phyloP scores from a whole-genome alignment of 148 eudicot species.

The Cornus suecica region DNA sequence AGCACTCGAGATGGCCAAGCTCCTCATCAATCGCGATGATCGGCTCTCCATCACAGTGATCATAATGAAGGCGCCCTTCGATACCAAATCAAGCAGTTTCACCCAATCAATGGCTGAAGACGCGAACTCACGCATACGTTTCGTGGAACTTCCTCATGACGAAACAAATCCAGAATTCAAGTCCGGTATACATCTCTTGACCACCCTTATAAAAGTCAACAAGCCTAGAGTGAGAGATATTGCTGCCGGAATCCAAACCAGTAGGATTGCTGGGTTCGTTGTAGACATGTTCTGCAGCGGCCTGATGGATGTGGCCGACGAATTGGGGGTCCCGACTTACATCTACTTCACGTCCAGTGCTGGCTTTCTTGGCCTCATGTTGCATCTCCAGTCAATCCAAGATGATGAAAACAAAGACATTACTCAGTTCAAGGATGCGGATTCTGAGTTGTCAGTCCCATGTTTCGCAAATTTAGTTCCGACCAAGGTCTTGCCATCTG shows the following conservation, averaged over 20 bases:
- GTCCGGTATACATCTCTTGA: neutral
- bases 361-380: constrained; percentile 8
- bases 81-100: no score
- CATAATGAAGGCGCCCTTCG: no score
- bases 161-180: no score
- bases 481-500: constrained; percentile 7
- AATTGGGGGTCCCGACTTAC: constrained; percentile 25
- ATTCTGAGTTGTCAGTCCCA: constrained; percentile 4
- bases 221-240: constrained; percentile 9
- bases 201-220: neutral
- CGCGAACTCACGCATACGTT: no score
- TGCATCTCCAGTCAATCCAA: constrained; percentile 17
- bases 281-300: constrained; percentile 34
- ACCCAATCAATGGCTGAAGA: no score
- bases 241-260: neutral
- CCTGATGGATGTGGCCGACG: constrained; percentile 24
- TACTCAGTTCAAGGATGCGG: constrained; percentile 7
- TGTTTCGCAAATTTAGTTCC: constrained; percentile 17
- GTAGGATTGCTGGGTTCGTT: constrained; percentile 17
- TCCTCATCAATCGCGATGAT: no score
- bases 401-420: constrained; percentile 4
- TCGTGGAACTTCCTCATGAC: no score
- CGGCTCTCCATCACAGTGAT: no score
- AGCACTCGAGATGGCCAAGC: no score
- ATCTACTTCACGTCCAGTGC: constrained; percentile 21